phyloP scores from a whole-genome alignment of 2,329 filamentous ascomycete species.

The Alternaria novae-zelandiae region DNA sequence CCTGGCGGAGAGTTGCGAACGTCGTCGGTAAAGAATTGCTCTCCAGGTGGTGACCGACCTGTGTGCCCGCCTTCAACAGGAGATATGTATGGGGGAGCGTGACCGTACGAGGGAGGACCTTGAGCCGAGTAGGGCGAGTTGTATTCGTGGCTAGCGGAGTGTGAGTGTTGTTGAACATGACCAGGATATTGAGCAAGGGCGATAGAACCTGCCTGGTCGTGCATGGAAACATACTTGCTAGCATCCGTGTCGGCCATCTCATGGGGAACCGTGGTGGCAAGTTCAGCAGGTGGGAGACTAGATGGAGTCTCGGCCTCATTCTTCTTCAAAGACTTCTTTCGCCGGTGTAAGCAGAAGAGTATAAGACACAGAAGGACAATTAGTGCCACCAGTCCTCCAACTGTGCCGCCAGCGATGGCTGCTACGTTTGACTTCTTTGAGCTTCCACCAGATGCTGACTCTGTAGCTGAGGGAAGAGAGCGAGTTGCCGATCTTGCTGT shows the following conservation, averaged over 20 bases:
- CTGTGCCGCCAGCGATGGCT: conserved; percentile 50
- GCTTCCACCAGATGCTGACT: conserved; percentile 10
- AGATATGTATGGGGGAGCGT: conserved; percentile 16
- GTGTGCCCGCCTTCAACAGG: conserved; percentile 16
- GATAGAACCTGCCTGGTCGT: conserved; percentile 26
- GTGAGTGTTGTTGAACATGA: conserved; percentile 23
- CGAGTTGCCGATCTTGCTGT: conserved; percentile 60
- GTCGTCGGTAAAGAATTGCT: conserved; percentile 19
- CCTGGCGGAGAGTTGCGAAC: conserved; percentile 22
- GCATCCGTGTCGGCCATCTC: conserved; percentile 35
- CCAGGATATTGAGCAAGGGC: conserved; percentile 19
- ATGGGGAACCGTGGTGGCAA: conserved; percentile 39
- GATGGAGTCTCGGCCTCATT: conserved; percentile 5
- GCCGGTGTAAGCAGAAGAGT: conserved; percentile 46
- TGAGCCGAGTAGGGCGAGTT: conserved; percentile 23
- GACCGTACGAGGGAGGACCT: conserved; percentile 22
- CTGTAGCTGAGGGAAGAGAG: conserved; percentile 39
- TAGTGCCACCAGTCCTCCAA: conserved; percentile 47
- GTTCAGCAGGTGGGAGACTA: conserved; percentile 36
- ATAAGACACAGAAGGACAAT: conserved; percentile 42
- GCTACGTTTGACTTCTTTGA: conserved; percentile 39
- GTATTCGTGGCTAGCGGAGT: conserved; percentile 27
- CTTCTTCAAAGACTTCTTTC: conserved; percentile 40
- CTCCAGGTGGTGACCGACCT: conserved; percentile 16
- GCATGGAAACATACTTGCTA: conserved; percentile 38